These are phyloP conservation scores for Kwoniella dejecticola DNA, from an alignment of 768 basidiomycete species.

Conservation along the genomic window DNA sequence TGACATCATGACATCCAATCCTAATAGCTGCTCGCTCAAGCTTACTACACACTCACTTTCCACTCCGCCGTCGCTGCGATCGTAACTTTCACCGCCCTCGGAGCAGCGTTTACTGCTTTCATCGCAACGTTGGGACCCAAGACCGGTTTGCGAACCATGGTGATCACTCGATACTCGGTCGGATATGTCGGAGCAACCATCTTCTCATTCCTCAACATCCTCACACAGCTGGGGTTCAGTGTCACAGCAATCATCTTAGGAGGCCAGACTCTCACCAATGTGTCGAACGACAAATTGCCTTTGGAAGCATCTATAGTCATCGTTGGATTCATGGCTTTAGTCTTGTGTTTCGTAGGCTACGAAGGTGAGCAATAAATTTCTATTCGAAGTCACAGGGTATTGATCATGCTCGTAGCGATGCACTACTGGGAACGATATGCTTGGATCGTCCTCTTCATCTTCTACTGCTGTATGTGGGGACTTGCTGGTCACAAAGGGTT, in stretches of 20 bases:
- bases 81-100: constrained; percentile 60
- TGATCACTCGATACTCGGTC: constrained; percentile 18
- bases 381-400: background rate
- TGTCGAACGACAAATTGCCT: constrained; percentile 59
- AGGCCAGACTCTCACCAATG: constrained; percentile 60
- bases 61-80: constrained; percentile 60
- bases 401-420: constrained; percentile 57
- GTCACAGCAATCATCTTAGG: constrained; percentile 62
- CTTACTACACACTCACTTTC: constrained; percentile 61
- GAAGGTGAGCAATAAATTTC: constrained; percentile 7
- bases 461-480: constrained; percentile 63
- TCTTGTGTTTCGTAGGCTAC: constrained; percentile 43
- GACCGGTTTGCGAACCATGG: constrained; percentile 64
- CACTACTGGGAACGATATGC: constrained; percentile 60
- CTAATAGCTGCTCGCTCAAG: constrained; percentile 59
- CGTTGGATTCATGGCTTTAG: constrained; percentile 36
- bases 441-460: constrained; percentile 60
- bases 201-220: constrained; percentile 63
- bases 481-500: constrained; percentile 61
- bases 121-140: constrained; percentile 63
- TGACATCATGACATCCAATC: too few relatives aligned
- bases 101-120: constrained; percentile 59
- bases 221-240: constrained; percentile 63
- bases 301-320: constrained; percentile 62
- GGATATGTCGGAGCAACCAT: constrained; percentile 62